phyloP scores from a whole-genome alignment of 164 flowering plant genomes.

The Vitis riparia region DNA sequence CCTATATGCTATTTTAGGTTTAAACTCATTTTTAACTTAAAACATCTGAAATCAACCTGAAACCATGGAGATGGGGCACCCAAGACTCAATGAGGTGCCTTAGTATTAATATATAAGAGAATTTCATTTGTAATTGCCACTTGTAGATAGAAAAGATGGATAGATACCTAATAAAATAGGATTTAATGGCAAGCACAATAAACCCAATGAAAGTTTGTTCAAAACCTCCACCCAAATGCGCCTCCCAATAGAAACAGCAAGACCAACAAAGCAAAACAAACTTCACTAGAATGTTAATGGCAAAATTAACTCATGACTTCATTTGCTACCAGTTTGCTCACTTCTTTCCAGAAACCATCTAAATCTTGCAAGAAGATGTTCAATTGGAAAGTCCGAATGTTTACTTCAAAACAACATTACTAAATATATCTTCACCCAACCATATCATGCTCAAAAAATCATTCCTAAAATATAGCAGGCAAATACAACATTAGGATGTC shows the following conservation, averaged over 20 bases:
- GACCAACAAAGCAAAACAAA: neutral
- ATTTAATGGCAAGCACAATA: neutral
- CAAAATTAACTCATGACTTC: neutral
- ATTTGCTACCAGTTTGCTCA: neutral
- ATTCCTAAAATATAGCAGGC: neutral
- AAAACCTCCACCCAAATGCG: slow-evolving; percentile 6
- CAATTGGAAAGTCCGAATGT: neutral
- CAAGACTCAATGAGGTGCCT: slow-evolving; percentile 4
- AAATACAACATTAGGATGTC: neutral
- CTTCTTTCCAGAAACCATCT: neutral
- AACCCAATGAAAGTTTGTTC: neutral
- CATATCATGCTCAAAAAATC: neutral
- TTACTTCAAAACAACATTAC: neutral
- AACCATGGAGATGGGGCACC: slow-evolving; percentile 16
- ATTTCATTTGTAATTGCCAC: slow-evolving; percentile 4
- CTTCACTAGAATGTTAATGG: neutral
- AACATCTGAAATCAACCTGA: slow-evolving; percentile 11
- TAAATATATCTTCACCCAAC: neutral
- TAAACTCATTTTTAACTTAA: slow-evolving; percentile 3
- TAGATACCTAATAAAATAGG: neutral
- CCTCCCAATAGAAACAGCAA: neutral
- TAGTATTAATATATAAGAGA: neutral
- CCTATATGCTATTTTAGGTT: neutral
- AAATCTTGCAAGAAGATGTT: neutral
- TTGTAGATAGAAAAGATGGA: neutral